phyloP scores from a whole-genome alignment of 1,139 yeast species.

The Barnettozyma hawaiiensis region DNA sequence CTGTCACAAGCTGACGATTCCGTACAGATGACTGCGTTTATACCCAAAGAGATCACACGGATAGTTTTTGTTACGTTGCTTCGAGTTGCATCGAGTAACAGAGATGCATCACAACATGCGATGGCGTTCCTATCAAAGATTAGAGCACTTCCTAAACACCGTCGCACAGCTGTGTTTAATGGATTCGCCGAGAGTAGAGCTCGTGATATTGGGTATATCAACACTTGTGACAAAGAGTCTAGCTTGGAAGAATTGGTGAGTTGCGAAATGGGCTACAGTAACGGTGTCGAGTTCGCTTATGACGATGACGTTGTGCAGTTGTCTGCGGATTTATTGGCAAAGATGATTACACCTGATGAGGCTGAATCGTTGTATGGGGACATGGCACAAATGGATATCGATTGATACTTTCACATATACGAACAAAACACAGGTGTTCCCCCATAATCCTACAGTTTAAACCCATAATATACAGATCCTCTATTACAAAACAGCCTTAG shows the following conservation, averaged over 20 bases:
- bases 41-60: conserved; percentile 21
- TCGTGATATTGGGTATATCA: conserved; percentile 36
- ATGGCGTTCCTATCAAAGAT: conserved; percentile 31
- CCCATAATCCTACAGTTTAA: background rate
- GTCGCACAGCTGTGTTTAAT: conserved; percentile 35
- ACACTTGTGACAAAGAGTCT: background rate
- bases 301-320: conserved; percentile 60
- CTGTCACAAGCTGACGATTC: conserved; percentile 1
- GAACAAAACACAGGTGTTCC: conserved; percentile 1
- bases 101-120: conserved; percentile 36
- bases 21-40: conserved; percentile 31
- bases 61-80: conserved; percentile 44
- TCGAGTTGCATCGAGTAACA: conserved; percentile 52
- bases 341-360: conserved; percentile 68
- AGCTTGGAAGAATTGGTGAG: conserved; percentile 4
- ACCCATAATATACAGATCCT: conserved; percentile 3
- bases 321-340: conserved; percentile 66
- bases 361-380: conserved; percentile 70
- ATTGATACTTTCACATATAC: background rate
- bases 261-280: conserved; percentile 29
- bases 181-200: conserved; percentile 39
- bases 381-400: conserved; percentile 41
- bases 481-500: conserved; percentile 6
- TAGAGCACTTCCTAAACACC: conserved; percentile 25
- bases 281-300: conserved; percentile 59